Base-by-base conservation (phyloP, 2,329 filamentous ascomycete species). In the Allantophomopsis cytisporea region DNA sequence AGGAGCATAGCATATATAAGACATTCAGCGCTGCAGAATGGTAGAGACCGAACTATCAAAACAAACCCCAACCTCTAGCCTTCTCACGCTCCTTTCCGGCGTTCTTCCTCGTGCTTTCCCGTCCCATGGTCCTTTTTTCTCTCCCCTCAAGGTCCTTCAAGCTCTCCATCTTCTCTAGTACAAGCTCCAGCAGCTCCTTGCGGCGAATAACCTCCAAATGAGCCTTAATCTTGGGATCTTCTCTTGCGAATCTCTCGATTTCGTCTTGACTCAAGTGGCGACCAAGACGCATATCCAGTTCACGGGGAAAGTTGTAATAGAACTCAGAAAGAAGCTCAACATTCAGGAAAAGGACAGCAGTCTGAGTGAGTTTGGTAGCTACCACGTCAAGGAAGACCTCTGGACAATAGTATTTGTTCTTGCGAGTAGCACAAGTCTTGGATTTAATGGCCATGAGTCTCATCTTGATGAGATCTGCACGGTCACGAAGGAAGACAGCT, bases 361-460 rank as follows among this genome's bases (percentile, higher is more conserved):
- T 98, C 2, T 86, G 82, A 3, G 89, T 93, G 37, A 98, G 73
- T 61, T 96, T 96, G 49, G 88, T 85, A 2, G 91, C 88, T 2
- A 94, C 91, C 3, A 93, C 87, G 53, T 98, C 88, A n/a, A 98
- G 76, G 66, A 98, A 98, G 13, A 98, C 76, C 57, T 98, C 91
- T 0, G 91, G 91, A 55, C 91, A 98, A 63, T 91, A 77, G 63
- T 96, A 95, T 65, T 95, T 95, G 66, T 94, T 94, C 54, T 81
- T 80, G 48, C 80, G 70, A 48, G 66, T 76, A 43, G 78, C 73
- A 61, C 91, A 98, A 61, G 94, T 88, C 58, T 89, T 86, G 13
- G 84, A 91, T 58, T 89, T 91, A 41, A 94, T 71, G 34, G 91
- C 91, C 42, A 83, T 60, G 30, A 96, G 71, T 15, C 91, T 83